Base-by-base conservation (phyloP, 345 rosid species). In the Carallia pectinifolia region DNA sequence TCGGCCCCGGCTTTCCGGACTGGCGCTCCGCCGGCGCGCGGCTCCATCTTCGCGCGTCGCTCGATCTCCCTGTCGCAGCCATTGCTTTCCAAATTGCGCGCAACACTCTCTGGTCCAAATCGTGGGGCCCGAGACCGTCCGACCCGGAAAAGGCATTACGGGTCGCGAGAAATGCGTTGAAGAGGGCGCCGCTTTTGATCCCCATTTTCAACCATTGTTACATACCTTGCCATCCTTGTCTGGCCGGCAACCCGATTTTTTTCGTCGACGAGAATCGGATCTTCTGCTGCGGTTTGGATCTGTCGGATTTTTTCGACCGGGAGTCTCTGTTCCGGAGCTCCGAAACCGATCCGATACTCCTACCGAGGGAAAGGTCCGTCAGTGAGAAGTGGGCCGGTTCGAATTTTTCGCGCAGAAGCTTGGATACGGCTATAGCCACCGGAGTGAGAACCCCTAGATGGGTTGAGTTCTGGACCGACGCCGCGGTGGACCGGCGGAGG, bases 391-490 rank as follows among this genome's bases (percentile, higher is more conserved):
- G 86, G 16, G 83, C 88, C 33, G 85, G 85, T 18, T 77, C 85
- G 0, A 85, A 87, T 68, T 83, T 83, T 55, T 80, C 90, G 0
- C 81, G 94, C 38, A 80, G 88, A 71, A 90, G 96, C 53, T 73
- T 91, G 80, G 96, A 88, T 69, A 70, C 85, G 33, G 86, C 87
- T 60, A 70, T 74, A 44, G 81, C 65, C 39, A 63, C 66, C 27
- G 79, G 83, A 16, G 77, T 82, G 4, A 77, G 85, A 68, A 80
- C 87, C 10, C 96, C 97, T 19, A 83, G 99, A 77, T 95, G 99
- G 99, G 94, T 95, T 0, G 97, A 92, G 85, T 95, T 95, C 78
- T 95, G 97, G 99, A 90, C 89, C 74, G 92, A 95, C 62, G 92
- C 92, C 0, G 93, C 96, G n/a, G 74, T 87, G 13, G 93, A 91